A percentile compares a stretch with the other conserved stretches of the same genome.
phyloP scores from a whole-genome alignment of 345 rosid species.

The Laguncularia racemosa region DNA sequence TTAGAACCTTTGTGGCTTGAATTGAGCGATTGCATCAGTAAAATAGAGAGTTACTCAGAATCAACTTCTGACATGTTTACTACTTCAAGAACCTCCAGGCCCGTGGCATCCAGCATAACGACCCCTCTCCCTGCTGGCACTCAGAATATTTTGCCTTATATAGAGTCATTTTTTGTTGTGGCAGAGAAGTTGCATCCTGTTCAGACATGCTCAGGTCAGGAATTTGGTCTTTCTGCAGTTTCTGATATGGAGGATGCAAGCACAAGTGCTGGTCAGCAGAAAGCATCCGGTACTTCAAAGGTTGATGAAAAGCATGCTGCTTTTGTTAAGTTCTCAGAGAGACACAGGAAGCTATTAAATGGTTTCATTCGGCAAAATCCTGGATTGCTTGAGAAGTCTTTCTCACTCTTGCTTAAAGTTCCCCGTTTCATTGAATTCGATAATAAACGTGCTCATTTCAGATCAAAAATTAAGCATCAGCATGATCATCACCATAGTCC shows the following conservation, averaged over 20 bases:
- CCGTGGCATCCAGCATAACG: slow-evolving; percentile 47
- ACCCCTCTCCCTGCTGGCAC: slow-evolving; percentile 94
- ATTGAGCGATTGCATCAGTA: slow-evolving; percentile 84
- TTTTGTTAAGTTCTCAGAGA: slow-evolving; percentile 85
- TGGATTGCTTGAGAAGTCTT: slow-evolving; percentile 88
- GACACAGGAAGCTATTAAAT: slow-evolving; percentile 85
- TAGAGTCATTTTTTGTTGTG: slow-evolving; percentile 88
- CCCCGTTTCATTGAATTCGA: slow-evolving; percentile 96
- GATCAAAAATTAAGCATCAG: slow-evolving; percentile 91
- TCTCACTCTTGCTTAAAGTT: slow-evolving; percentile 90
- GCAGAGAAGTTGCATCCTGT: slow-evolving; percentile 83
- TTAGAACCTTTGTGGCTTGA: slow-evolving; percentile 92
- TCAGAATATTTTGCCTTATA: slow-evolving; percentile 91
- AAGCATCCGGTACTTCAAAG: slow-evolving; percentile 42
- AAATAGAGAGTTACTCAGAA: slow-evolving; percentile 81
- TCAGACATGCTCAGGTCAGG: slow-evolving; percentile 61
- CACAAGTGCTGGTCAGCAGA: slow-evolving; percentile 42
- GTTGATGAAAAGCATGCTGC: slow-evolving; percentile 74
- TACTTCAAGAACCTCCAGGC: slow-evolving; percentile 36
- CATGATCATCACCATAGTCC: slow-evolving; percentile 90
- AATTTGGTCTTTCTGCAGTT: slow-evolving; percentile 34
- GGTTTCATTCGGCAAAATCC: slow-evolving; percentile 94
- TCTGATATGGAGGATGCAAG: slow-evolving; percentile 65
- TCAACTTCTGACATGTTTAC: slow-evolving; percentile 35
- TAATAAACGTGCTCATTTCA: slow-evolving; percentile 83